Conservation (phyloP, 805 yeast species). For the Yamadazyma phyllophila region DNA sequence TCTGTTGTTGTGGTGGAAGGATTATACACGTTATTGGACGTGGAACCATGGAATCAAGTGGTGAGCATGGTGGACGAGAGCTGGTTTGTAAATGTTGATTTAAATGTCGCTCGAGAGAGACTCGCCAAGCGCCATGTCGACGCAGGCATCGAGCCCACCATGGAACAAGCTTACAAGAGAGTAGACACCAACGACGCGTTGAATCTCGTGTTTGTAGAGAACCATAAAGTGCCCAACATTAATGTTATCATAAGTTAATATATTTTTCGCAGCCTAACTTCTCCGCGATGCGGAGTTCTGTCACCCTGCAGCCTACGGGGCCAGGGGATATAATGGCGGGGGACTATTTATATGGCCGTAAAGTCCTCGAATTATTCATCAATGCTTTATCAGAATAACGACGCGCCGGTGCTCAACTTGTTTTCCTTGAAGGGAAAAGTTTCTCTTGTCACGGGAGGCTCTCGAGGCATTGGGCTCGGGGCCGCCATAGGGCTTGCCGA, state of each 20-base stretch:
- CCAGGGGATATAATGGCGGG: not conserved
- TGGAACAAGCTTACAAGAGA: slow-evolving; percentile 51
- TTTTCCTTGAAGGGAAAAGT: slow-evolving; percentile 40
- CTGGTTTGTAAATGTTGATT: slow-evolving; percentile 52
- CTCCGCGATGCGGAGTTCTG: not conserved
- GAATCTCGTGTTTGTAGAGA: slow-evolving; percentile 52
- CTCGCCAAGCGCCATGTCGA: slow-evolving; percentile 65
- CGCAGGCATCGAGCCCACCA: slow-evolving; percentile 48
- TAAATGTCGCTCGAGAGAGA: slow-evolving; percentile 48
- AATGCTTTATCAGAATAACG: slow-evolving; percentile 16
- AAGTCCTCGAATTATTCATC: not conserved
- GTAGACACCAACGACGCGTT: slow-evolving; percentile 57
- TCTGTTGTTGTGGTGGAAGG: slow-evolving; percentile 74
- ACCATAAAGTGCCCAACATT: slow-evolving; percentile 10
- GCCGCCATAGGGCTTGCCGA: slow-evolving; percentile 42
- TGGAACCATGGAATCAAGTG: slow-evolving; percentile 59
- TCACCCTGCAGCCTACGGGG: not conserved
- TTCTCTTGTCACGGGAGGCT: slow-evolving; percentile 44
- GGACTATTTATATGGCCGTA: not conserved
- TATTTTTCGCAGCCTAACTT: not conserved
- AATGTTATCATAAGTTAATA: not conserved
- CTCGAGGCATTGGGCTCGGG: slow-evolving; percentile 46
- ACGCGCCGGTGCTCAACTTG: slow-evolving; percentile 28
- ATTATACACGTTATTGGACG: slow-evolving; percentile 59
- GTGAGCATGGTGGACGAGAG: slow-evolving; percentile 36